Evolutionary conservation across 1,139 yeast genomes (phyloP), one percentile per base, ranked within the genome.

Genomic region (Yamadazyma friedrichii): DNA sequence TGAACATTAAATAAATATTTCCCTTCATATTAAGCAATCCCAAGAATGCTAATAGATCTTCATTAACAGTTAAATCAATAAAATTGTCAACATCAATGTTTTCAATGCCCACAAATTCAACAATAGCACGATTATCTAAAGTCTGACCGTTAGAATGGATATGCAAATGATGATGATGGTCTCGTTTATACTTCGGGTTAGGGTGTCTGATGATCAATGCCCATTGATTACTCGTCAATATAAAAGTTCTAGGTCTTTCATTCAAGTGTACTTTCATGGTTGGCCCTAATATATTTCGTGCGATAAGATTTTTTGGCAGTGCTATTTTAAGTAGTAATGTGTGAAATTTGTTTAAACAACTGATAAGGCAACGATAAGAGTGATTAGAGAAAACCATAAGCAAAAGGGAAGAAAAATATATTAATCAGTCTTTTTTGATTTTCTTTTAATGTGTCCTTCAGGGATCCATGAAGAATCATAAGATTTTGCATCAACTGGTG

Each of bases 11-110:
- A 51, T 72, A 83, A 6, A 79, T 67, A 38, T 71, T 67, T 4
- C 76, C 76, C 48, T 82, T 80, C 16, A 82, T 59, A 29, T 72
- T 65, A 20, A 82, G 62, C 22, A 84, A 58, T 1, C 94, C 94
- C 29, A 84, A 57, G 31, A 84, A 70, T 2, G 87, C 91, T 45
- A 67, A 59, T 35, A 80, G 65, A 35, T 62, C 62, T 35, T 62
- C 57, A 32, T 53, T 55, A 1, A 68, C 64, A 3, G 74, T 64
- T 8, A 78, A 56, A 41, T 76, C 80, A 31, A 59, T 59, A 49
- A 67, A 80, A 6, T 59, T 58, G 16, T 59, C 43, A 24, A 75
- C 54, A 42, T 73, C 69, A 24, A 76, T 54, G 36, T 62, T 53
- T 3, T 64, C 67, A n/a, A 51, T 52, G 24, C 53, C 56, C 38